These are phyloP conservation scores for Neonectria faginata DNA, from an alignment of 2,329 filamentous ascomycete species.

Conservation along the genomic window DNA sequence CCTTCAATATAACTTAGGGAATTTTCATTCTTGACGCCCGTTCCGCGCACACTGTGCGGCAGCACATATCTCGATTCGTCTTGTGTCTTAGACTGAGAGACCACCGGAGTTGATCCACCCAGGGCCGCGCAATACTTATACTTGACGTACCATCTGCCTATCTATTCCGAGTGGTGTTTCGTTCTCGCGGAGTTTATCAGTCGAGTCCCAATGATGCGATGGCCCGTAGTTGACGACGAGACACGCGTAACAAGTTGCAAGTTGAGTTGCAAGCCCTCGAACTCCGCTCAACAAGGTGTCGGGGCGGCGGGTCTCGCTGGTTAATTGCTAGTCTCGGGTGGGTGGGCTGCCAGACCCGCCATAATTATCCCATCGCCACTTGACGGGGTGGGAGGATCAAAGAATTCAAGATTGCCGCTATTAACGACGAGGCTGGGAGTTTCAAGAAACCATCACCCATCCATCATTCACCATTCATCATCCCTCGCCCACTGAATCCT, in stretches of 20 bases:
- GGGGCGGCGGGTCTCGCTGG: neutral
- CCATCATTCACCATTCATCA: neutral
- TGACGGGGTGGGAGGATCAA: constrained; percentile 21
- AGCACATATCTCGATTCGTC: constrained; percentile 9
- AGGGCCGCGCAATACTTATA: constrained; percentile 16
- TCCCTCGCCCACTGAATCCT: neutral
- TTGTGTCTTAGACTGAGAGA: constrained; percentile 9
- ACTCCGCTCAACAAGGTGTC: constrained; percentile 1
- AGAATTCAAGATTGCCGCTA: constrained; percentile 30
- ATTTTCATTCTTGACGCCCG: constrained; percentile 12
- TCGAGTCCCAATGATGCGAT: constrained; percentile 3
- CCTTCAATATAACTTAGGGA: neutral
- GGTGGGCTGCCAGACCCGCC: neutral
- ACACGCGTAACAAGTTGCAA: constrained; percentile 10
- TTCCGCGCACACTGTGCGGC: constrained; percentile 12
- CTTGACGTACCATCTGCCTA: constrained; percentile 7
- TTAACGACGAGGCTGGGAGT: constrained; percentile 23
- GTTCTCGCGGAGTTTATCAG: neutral
- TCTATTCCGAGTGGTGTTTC: constrained; percentile 8
- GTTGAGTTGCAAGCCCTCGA: neutral
- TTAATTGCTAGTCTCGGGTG: constrained; percentile 19
- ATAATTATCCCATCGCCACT: constrained; percentile 9
- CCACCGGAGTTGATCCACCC: constrained; percentile 15
- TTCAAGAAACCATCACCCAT: neutral
- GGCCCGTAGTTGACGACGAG: constrained; percentile 16